Evolutionary conservation across 768 basidiomycete species (phyloP).

Genomic region (Scleroderma bovista): DNA sequence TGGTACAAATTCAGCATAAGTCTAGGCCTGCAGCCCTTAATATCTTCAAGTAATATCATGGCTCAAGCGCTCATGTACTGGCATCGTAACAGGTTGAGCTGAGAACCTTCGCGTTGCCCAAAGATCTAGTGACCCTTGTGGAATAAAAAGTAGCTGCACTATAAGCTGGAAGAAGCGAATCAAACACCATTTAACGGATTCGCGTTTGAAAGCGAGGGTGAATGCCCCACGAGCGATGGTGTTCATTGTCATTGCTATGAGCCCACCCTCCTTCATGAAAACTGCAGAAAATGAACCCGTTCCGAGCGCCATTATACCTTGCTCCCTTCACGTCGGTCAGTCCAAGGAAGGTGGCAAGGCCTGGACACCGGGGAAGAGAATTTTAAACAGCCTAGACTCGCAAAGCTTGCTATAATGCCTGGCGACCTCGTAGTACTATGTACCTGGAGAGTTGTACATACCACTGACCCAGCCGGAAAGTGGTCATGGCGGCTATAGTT

Average conservation of each 20-base stretch:
- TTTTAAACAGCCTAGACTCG: slow-evolving; percentile 9
- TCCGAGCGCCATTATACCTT: slow-evolving; percentile 16
- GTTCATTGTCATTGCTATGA: slow-evolving; percentile 18
- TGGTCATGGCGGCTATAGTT: slow-evolving; percentile 18
- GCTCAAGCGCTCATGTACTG: too few relatives aligned
- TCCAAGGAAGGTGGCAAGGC: slow-evolving; percentile 9
- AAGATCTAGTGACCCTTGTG: slow-evolving; percentile 29
- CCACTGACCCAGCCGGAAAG: slow-evolving; percentile 20
- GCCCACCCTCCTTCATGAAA: slow-evolving; percentile 17
- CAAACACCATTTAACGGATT: slow-evolving; percentile 18
- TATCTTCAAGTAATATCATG: too few relatives aligned
- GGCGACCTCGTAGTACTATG: slow-evolving; percentile 17
- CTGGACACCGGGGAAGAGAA: slow-evolving; percentile 13
- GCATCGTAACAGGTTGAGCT: too few relatives aligned
- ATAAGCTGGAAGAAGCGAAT: slow-evolving; percentile 26
- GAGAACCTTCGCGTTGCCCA: too few relatives aligned
- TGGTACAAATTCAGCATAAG: too few relatives aligned
- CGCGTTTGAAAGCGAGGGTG: slow-evolving; percentile 3
- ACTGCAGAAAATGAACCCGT: slow-evolving; percentile 20
- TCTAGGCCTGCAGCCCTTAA: too few relatives aligned
- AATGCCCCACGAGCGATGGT: slow-evolving; percentile 26
- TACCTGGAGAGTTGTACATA: slow-evolving; percentile 23
- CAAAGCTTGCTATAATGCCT: slow-evolving; percentile 13
- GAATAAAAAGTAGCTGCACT: slow-evolving; percentile 27
- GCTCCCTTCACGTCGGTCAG: slow-evolving; percentile 23